Evolutionary conservation across 805 yeast species (phyloP), one percentile per base, ranked within the genome.

Genomic region (Barnettozyma populi): DNA sequence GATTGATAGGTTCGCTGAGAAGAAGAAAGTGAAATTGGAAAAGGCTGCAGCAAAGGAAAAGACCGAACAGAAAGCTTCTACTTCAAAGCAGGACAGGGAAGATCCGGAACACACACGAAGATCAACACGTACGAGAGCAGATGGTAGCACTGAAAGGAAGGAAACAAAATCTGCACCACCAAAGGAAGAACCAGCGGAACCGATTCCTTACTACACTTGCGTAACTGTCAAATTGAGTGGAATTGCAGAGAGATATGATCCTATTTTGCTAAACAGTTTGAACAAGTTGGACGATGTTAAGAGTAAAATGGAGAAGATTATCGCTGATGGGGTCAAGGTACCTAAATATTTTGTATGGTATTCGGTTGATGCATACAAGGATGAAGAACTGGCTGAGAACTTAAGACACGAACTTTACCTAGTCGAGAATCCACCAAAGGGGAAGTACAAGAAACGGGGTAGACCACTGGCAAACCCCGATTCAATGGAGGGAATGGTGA

Each of bases 331-430:
- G 2, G 70, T 72, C 1, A 72, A 89, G 49, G 66, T 80, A 3
- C 68, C 83, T 6, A 78, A 78, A 31, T 79, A 79, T 55, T 77
- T 84, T 60, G 68, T 89, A 19, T 90, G 97, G 96, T 87, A 84
- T 58, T 88, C 86, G 56, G 72, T 92, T 10, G 94, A 86, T 63
- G 90, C 89, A 0, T 73, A 77, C 41, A 77, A 79, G 46, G 94
- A 86, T 61, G 87, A 82, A 52, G 64, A 66, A 1, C 56, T 85
- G 41, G 86, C 86, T 0, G 94, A 86, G 56, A 70, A 72, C 7
- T 63, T 85, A 36, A 72, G 95, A 55, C 70, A 71, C 41, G 81
- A 78, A 47, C 64, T 84, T 44, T 74, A 72, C 46, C 73, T 72
- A 16, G 77, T 76, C 58, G 87, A 82, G 55, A 76, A 68, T 44